Base-by-base conservation (phyloP, 2,329 filamentous ascomycete genomes). In the Aspergillus floridensis region DNA sequence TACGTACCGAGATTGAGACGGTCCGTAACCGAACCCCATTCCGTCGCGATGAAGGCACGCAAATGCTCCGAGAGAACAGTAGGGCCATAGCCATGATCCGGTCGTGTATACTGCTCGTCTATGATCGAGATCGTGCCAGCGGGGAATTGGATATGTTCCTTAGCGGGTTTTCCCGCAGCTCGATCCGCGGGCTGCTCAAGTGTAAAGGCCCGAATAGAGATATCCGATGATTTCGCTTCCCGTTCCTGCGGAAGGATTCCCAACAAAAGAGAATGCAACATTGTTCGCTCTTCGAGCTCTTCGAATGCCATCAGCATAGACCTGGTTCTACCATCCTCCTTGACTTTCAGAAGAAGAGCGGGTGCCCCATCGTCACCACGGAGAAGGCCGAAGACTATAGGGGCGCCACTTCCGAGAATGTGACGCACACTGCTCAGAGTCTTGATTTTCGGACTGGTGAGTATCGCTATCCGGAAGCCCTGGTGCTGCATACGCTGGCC, bases 11-110 rank as follows among this genome's bases (percentile, higher is more conserved):
- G 81, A 66, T 96, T 96, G 70, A 96, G 82, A 41, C 92, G 86
- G 75, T 97, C 93, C 2, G 90, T 91, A 16, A 96, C 80, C 47
- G 88, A 91, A 52, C 92, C 91, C 65, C 88, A 86, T 61, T 89
- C 85, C 64, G 89, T 91, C 59, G 92, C 87, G 32, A 91, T 81
- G 56, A 96, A 83, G 19, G 96, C 82, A 29, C 92, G 86, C 62
- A 96, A 78, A 66, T 84, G 85, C 68, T 95, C 89, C 0, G 91
- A 91, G 56, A 93, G 81, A 29, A 96, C 87, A 0, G 89, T 91
- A 2, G 85, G 83, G 1, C 86, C 80, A 35, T 82, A 79, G 35
- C 86, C 86, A 44, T 83, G 78, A 19, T 86, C 83, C 11, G 77
- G 71, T 49, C 77, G 78, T 41, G 78, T 76, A 54, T 85, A 83